Percentiles rank a stretch among this genome's conserved stretches.
Conservation (phyloP, 306 rosid genomes). For the Mimosa bimucronata region DNA sequence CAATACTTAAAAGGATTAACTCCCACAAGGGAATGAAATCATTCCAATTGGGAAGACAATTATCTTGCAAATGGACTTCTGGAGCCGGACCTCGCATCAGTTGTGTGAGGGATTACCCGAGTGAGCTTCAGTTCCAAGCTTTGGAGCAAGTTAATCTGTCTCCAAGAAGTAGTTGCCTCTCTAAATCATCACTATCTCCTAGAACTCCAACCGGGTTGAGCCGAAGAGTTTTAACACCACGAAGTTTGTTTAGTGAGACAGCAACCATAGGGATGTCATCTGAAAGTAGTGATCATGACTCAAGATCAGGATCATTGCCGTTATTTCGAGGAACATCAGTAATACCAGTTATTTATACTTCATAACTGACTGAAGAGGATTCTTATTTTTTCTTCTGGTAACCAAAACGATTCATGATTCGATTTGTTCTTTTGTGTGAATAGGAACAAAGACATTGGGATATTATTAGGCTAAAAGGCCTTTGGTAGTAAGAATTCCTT, state of each 20-base stretch:
- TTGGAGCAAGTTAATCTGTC: slow-evolving; percentile 64
- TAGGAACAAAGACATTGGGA: slow-evolving; percentile 43
- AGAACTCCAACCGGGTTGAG: slow-evolving; percentile 30
- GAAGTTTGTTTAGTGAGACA: slow-evolving; percentile 16
- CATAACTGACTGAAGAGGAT: slow-evolving; percentile 21
- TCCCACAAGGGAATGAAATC: slow-evolving; percentile 62
- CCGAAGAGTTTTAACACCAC: slow-evolving; percentile 33
- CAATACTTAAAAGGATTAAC: slow-evolving; percentile 58
- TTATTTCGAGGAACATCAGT: slow-evolving; percentile 32
- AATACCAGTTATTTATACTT: slow-evolving; percentile 7
- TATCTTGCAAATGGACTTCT: slow-evolving; percentile 76
- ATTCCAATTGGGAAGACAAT: slow-evolving; percentile 62
- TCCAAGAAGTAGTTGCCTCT: slow-evolving; percentile 46
- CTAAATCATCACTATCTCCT: slow-evolving; percentile 42
- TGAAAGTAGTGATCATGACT: slow-evolving; percentile 20
- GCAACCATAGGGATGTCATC: not conserved
- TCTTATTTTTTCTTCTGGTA: not conserved
- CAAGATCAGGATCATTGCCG: slow-evolving; percentile 39
- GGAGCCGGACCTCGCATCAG: slow-evolving; percentile 79
- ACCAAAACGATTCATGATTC: not conserved
- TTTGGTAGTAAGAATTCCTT: slow-evolving; percentile 20
- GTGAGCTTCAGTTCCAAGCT: slow-evolving; percentile 60
- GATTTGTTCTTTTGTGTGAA: slow-evolving; percentile 42
- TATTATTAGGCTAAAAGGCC: slow-evolving; percentile 13
- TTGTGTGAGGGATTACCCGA: slow-evolving; percentile 68